Conservation (phyloP, 1,139 yeast species). For the Geotrichum histeridarum region DNA sequence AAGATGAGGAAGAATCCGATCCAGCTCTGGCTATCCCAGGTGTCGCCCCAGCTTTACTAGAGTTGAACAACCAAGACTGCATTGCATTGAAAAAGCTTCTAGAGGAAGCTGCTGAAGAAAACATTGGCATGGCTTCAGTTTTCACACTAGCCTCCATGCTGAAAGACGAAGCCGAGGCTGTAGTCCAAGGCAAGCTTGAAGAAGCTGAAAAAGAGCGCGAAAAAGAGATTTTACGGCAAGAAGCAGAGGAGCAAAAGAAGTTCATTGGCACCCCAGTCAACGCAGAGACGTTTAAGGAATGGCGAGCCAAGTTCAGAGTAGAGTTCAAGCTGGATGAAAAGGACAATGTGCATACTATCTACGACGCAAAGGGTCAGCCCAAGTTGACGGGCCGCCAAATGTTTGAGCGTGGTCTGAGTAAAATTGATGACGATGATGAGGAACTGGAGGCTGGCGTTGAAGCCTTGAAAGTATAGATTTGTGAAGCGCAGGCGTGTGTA, state of each 20-base stretch:
- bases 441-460: slow-evolving; percentile 25
- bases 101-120: slow-evolving; percentile 55
- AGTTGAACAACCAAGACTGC: slow-evolving; percentile 32
- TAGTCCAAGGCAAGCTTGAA: slow-evolving; percentile 55
- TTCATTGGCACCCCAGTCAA: slow-evolving; percentile 76
- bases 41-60: slow-evolving; percentile 21
- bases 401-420: slow-evolving; percentile 82
- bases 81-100: slow-evolving; percentile 46
- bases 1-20: slow-evolving; percentile 30
- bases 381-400: slow-evolving; percentile 83
- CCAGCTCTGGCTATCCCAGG: slow-evolving; percentile 16
- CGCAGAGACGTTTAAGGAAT: slow-evolving; percentile 56
- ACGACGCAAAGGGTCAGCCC: slow-evolving; percentile 55
- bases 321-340: slow-evolving; percentile 49
- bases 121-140: slow-evolving; percentile 79
- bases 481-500: too few relatives aligned
- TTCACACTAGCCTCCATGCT: slow-evolving; percentile 71
- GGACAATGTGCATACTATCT: slow-evolving; percentile 47
- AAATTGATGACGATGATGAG: slow-evolving; percentile 50
- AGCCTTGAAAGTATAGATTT: slow-evolving; percentile 6
- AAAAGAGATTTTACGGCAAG: slow-evolving; percentile 50
- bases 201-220: slow-evolving; percentile 56
- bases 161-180: slow-evolving; percentile 72
- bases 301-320: slow-evolving; percentile 63
- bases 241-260: slow-evolving; percentile 71